Evolutionary conservation across 352 stramenopile species (phyloP), one percentile per base, ranked within the genome.

Genomic region (Aphanomyces euteiches): DNA sequence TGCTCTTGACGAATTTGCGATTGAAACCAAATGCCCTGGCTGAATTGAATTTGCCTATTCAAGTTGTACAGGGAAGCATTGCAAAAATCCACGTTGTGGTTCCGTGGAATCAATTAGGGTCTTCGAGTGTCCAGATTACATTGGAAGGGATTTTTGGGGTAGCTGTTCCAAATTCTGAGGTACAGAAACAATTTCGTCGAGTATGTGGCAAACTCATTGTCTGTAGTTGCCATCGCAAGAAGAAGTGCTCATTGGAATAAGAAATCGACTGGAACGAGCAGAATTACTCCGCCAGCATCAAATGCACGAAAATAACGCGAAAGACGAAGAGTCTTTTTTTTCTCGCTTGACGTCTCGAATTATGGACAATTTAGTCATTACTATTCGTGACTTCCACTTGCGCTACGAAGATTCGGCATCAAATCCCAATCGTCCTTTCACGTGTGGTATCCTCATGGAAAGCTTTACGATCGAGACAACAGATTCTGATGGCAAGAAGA

Each of bases 31-130:
- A 90, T 59, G 87, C 87, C 45, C 73, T 94, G 34, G 83, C 81
- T 0, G 87, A 94, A 73, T 72, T 94, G 37, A 77, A 93, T 47
- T 71, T 94, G 19, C 87, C 87, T 21, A 79, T 94, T 54, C 73
- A 78, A 10, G 78, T 94, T 37, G 71, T 88, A 28, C 77, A 78
- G 41, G 87, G 87, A 59, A 80, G 57, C 28, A 82, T 94, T 13
- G 61, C 60, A 10, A 84, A 85, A 66, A 78, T 94, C 34, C 78
- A 88, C 37, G 84, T 94, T 56, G 75, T 87, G n/a, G 87, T 94
- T 7, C 87, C 87, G n/a, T 94, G 87, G 87, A 93, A 94, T 67
- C 84, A 90, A 15, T 67, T 94, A 28, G 85, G 85, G 28, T 90
- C 79, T 58, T 79, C 85, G 4, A 94, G 87, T 61, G 87, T 94